Evolutionary conservation across 441 rosid species (phyloP), one percentile per base, ranked within the genome.

Genomic region (Pelargonium fulgidum): DNA sequence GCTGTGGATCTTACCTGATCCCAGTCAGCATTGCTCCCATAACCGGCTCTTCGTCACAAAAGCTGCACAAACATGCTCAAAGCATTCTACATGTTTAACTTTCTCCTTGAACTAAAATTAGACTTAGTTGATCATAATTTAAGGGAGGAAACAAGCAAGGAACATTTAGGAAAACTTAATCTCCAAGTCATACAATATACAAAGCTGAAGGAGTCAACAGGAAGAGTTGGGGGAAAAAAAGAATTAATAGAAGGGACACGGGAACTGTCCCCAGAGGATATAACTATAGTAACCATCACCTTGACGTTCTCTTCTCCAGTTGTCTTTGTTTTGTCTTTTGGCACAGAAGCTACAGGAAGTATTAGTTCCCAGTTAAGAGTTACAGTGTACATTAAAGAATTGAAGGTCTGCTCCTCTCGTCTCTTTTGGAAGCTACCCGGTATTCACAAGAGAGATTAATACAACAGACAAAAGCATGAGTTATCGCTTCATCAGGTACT

Each of bases 301-400:
- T 80, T 71, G 68, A 79, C 66, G 78, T 79, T 73, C 65, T 72
- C 77, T 72, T 69, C 69, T 72, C 72, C 80, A 64, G 77, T 66
- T 72, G 75, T 62, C 33, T 1, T 10, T 19, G 7, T 63, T 63
- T 36, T 29, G 1, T 44, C 63, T 33, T 65, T 29, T 19, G 48
- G 68, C 70, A 74, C 68, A 72, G 67, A 81, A 75, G 77, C 81
- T 77, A 81, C 75, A 79, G 80, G 78, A 76, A 72, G 82, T 72
- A 75, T 74, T 45, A 62, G 86, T 75, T 72, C 76, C 76, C 67
- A 41, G 76, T 81, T 75, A 82, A 77, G 65, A 65, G 87, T 81
- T 74, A 75, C 80, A 79, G 85, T 79, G 84, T 84, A 76, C 82
- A 83, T 78, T 74, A 83, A 84, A 83, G 86, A 87, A 84, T 83